Evolutionary conservation across 176 grass and related monocot species (phyloP), one percentile per base, ranked within the genome.

Genomic region (Avena insularis): DNA sequence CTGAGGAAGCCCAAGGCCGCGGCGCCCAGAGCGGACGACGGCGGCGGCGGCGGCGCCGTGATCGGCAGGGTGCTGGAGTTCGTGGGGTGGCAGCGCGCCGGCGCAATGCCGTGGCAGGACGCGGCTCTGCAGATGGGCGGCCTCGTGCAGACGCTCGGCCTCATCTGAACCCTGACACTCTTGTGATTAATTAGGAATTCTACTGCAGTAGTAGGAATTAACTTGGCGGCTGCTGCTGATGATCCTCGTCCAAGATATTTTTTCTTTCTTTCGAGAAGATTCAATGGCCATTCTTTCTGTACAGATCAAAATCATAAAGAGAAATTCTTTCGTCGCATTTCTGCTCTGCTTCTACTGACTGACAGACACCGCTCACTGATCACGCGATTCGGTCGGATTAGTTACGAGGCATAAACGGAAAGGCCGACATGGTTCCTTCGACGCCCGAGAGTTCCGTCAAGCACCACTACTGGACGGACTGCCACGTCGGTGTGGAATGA

Each of bases 91-190:
- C 79, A 35, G 27, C 73, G 49, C 40, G 71, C 79, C 20, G 38
- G 61, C 63, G 82, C 74, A 66, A 79, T 81, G 88, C 81, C 74
- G 82, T 95, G 91, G 93, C 90, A 94, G 68, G 84, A 93, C 82
- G 91, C 90, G 4, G 96, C 90, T 8, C 45, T 84, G 77, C 96
- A 98, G 72, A 89, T 94, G 54, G 86, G 93, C 70, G 86, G 91
- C 71, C 70, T 98, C 69, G 96, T 94, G 60, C 93, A 93, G 69
- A 90, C 91, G 6, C 86, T 98, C n/a, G 91, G 93, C 9, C 81
- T 91, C 0, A 91, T 84, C 81, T 91, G 78, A 89, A 12, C 50
- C 50, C 6, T 14, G 61, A 15, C n/a, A 20, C 77, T 35, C 33
- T 35, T 20, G 62, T 73, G 14, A 62, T 53, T 62, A 67, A 57